Percentiles rank a stretch among this genome's conserved stretches.
phyloP scores from a whole-genome alignment of 2,329 filamentous ascomycete genomes.

The Ophiocordyceps camponoti-rufipedis region DNA sequence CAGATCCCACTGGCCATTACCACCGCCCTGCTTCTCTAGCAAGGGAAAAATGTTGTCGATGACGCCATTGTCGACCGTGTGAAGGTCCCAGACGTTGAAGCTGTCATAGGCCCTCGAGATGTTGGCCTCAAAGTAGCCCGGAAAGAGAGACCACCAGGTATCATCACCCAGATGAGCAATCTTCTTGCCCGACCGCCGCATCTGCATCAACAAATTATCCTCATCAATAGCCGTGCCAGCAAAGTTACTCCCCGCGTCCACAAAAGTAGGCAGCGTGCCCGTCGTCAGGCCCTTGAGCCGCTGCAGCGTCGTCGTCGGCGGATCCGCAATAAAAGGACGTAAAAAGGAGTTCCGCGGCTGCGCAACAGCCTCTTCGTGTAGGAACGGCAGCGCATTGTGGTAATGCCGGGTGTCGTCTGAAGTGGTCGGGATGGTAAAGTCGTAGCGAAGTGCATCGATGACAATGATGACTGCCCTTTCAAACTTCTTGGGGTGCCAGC shows the following conservation, averaged over 20 bases:
- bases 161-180: slow-evolving; percentile 95
- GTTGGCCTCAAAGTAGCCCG: slow-evolving; percentile 76
- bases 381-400: slow-evolving; percentile 72
- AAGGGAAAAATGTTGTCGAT: slow-evolving; percentile 80
- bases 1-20: slow-evolving; percentile 56
- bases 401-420: slow-evolving; percentile 29
- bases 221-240: slow-evolving; percentile 90
- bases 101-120: slow-evolving; percentile 85
- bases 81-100: slow-evolving; percentile 95
- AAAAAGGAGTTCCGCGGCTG: slow-evolving; percentile 73
- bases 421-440: slow-evolving; percentile 70
- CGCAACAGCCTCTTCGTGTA: slow-evolving; percentile 64
- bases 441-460: slow-evolving; percentile 87
- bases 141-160: slow-evolving; percentile 89
- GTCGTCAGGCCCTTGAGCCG: slow-evolving; percentile 87
- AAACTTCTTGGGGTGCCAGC: slow-evolving; percentile 93
- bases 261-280: slow-evolving; percentile 83
- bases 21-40: slow-evolving; percentile 33
- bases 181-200: slow-evolving; percentile 46
- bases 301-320: slow-evolving; percentile 84
- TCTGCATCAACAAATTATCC: slow-evolving; percentile 56
- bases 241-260: slow-evolving; percentile 90
- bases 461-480: slow-evolving; percentile 80
- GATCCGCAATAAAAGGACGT: slow-evolving; percentile 89
- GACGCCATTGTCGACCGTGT: slow-evolving; percentile 92